Conservation (phyloP, 2,329 filamentous ascomycete species). For the Botrytis hyacinthi region DNA sequence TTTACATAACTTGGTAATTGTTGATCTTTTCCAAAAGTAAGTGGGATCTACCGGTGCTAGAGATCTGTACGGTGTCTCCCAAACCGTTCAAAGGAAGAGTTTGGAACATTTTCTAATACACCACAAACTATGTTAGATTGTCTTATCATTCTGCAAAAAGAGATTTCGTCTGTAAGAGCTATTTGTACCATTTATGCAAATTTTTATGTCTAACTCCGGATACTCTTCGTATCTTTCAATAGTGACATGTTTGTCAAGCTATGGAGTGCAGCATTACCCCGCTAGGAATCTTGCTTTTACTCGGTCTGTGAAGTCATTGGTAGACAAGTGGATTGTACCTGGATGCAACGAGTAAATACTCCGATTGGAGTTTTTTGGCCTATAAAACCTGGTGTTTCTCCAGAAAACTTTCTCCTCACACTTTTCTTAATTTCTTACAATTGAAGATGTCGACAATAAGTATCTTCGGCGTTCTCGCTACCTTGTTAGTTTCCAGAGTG, state of each 20-base stretch:
- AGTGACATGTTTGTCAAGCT: background rate
- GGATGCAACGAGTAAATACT: background rate
- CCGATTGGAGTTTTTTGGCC: background rate
- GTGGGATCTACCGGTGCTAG: background rate
- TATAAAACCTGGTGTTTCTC: background rate
- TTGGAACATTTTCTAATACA: background rate
- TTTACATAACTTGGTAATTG: background rate
- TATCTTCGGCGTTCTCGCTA: slow-evolving; percentile 17
- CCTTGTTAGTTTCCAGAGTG: slow-evolving; percentile 25
- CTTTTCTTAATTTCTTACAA: background rate
- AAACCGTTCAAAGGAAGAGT: too few relatives aligned
- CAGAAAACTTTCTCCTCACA: background rate
- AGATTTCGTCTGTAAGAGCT: background rate
- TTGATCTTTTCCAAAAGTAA: background rate
- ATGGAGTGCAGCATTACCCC: slow-evolving; percentile 9
- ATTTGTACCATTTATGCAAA: background rate
- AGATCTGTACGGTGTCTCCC: background rate
- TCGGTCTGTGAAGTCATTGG: slow-evolving; percentile 11
- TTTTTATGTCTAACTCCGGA: background rate
- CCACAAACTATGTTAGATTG: background rate
- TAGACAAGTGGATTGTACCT: background rate
- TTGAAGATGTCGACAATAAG: slow-evolving; percentile 14
- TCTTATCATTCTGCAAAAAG: background rate
- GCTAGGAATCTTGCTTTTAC: slow-evolving; percentile 8
- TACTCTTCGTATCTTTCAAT: background rate